Evolutionary conservation across 1,284 basidiomycete genomes (phyloP), one percentile per base, ranked within the genome.

Genomic region (Vanrija sp.): DNA sequence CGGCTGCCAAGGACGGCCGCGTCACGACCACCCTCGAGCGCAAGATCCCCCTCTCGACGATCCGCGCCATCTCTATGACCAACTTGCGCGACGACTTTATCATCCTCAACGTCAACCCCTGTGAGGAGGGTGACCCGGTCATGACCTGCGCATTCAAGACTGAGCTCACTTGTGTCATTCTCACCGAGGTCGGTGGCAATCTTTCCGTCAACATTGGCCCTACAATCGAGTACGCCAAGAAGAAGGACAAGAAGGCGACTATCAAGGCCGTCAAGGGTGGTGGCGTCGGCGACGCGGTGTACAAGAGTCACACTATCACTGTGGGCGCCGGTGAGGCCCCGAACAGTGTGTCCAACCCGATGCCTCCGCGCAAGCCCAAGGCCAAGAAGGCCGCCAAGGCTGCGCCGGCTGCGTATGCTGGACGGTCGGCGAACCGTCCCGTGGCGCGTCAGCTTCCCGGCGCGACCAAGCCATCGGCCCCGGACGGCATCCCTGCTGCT

Each of bases 121-220:
- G 78, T 57, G 92, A 95, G 75, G 95, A 98, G 73, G 93, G 92
- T n/a, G 96, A 99, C 72, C 93, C 95, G 0, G 81, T 98, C 48
- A 82, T 98, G 68, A 88, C 85, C 60, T 93, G 90, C 66, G 82
- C 86, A 64, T 95, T 98, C 84, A 99, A 99, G 84, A 98, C 96
- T 0, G 96, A 99, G 74, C 81, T 99, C 51, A 81, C 86, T 9
- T 84, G 91, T 12, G 86, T 88, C 65, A 81, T 99, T 43, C 79
- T 94, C 57, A 87, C 88, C 62, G 77, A 90, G 56, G 91, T 91
- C 1, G 86, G 86, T 66, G 90, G 86, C 2, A 86, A 84, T 57
- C 82, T 93, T 58, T 86, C 80, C 57, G 79, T 98, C 38, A 76
- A 84, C 45, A 85, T 95, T 63, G 84, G 83, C 0, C 86, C 91